Conservation (phyloP, 1,284 basidiomycete species). For the Trichosporon faecale region DNA sequence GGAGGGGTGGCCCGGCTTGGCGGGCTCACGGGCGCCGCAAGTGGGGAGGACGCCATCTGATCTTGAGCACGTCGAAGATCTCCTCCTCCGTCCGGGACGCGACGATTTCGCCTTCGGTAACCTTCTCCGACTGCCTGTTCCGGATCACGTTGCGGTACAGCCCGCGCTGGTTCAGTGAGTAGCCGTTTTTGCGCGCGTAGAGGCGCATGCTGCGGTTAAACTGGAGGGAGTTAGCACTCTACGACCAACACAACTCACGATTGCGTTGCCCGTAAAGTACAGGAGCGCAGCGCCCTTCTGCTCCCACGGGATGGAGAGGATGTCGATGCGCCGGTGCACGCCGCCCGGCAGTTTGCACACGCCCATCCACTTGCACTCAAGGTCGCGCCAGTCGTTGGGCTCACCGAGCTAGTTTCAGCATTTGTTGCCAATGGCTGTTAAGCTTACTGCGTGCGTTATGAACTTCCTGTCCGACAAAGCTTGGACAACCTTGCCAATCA, state of each 20-base stretch:
- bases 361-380: constrained; percentile 77
- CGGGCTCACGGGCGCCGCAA: constrained; percentile 19
- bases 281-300: constrained; percentile 76
- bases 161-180: constrained; percentile 80
- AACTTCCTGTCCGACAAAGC: constrained; percentile 62
- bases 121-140: constrained; percentile 62
- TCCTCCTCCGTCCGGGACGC: constrained; percentile 79
- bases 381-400: constrained; percentile 63
- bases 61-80: constrained; percentile 69
- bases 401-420: constrained; percentile 33
- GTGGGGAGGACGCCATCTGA: constrained; percentile 39
- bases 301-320: constrained; percentile 72
- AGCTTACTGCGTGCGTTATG: constrained; percentile 67
- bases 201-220: constrained; percentile 84
- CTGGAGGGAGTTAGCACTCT: constrained; percentile 52
- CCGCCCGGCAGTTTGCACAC: constrained; percentile 58
- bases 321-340: constrained; percentile 70
- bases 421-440: neutral
- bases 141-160: constrained; percentile 70
- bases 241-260: constrained; percentile 59
- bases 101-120: constrained; percentile 65
- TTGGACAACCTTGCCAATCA: constrained; percentile 56
- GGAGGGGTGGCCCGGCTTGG: neutral
- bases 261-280: constrained; percentile 83
- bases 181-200: constrained; percentile 76